Conservation (phyloP, 805 yeast genomes). For the Kregervanrija pseudodelftensis region DNA sequence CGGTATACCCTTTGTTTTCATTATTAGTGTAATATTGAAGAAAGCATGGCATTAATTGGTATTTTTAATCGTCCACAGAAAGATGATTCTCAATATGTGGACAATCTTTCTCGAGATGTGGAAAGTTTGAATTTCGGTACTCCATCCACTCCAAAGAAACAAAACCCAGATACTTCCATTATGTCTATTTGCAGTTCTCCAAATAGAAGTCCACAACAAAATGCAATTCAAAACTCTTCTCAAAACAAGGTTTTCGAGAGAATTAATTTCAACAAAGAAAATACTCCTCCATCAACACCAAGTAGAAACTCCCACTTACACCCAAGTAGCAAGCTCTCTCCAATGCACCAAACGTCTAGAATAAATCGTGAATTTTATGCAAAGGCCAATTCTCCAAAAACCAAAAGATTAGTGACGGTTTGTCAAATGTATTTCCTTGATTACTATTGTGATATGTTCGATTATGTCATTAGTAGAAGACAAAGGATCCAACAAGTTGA, state of each 20-base stretch:
- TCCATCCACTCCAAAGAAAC: constrained; percentile 18
- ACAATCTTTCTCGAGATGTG: constrained; percentile 28
- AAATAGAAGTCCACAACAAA: constrained; percentile 17
- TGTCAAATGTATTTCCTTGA: constrained; percentile 92
- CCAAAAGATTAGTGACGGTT: constrained; percentile 80
- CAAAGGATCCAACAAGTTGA: constrained; percentile 72
- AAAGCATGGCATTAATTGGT: constrained; percentile 23
- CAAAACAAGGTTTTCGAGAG: constrained; percentile 18
- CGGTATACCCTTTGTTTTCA: no score
- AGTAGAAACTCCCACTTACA: no score
- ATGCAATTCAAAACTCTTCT: constrained; percentile 9
- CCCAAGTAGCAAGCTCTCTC: not conserved
- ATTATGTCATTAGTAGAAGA: constrained; percentile 80
- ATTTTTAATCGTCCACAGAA: constrained; percentile 23
- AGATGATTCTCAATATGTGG: constrained; percentile 22
- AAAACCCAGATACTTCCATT: constrained; percentile 13
- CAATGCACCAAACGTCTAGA: constrained; percentile 19
- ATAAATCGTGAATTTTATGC: constrained; percentile 39
- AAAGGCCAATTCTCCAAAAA: constrained; percentile 64
- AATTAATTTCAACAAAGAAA: constrained; percentile 37
- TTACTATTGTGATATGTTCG: constrained; percentile 93
- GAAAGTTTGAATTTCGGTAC: constrained; percentile 26
- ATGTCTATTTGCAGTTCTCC: constrained; percentile 27
- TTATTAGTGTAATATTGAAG: no score
- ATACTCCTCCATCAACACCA: constrained; percentile 29